phyloP scores from a whole-genome alignment of 306 rosid species.

The Fragaria nilgerrensis region DNA sequence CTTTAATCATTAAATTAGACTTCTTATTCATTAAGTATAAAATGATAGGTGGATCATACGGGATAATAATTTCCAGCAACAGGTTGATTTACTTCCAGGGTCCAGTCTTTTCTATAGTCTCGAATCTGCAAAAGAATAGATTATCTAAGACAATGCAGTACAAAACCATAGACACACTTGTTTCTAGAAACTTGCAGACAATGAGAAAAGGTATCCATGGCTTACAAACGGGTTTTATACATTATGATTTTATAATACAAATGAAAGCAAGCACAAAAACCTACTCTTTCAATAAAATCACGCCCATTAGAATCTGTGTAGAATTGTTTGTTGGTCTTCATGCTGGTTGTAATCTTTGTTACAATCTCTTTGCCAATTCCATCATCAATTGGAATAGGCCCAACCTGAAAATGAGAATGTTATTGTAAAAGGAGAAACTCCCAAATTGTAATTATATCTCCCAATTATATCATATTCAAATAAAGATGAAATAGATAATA shows the following conservation, averaged over 20 bases:
- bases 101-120: slow-evolving; percentile 75
- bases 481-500: background rate
- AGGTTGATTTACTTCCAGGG: slow-evolving; percentile 76
- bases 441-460: background rate
- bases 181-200: background rate
- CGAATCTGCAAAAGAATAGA: slow-evolving; percentile 51
- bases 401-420: slow-evolving; percentile 28
- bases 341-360: slow-evolving; percentile 33
- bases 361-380: slow-evolving; percentile 41
- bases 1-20: background rate
- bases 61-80: slow-evolving; percentile 95
- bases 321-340: slow-evolving; percentile 29
- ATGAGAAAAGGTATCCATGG: background rate
- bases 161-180: background rate
- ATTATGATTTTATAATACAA: background rate
- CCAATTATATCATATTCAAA: background rate
- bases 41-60: slow-evolving; percentile 30
- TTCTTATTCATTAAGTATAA: background rate
- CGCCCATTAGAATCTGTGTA: slow-evolving; percentile 47
- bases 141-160: background rate
- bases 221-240: background rate
- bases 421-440: background rate
- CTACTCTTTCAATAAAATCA: slow-evolving; percentile 43
- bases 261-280: slow-evolving; percentile 10
- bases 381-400: slow-evolving; percentile 46